Conservation (phyloP, 441 rosid genomes). For the Populus hybrid region DNA sequence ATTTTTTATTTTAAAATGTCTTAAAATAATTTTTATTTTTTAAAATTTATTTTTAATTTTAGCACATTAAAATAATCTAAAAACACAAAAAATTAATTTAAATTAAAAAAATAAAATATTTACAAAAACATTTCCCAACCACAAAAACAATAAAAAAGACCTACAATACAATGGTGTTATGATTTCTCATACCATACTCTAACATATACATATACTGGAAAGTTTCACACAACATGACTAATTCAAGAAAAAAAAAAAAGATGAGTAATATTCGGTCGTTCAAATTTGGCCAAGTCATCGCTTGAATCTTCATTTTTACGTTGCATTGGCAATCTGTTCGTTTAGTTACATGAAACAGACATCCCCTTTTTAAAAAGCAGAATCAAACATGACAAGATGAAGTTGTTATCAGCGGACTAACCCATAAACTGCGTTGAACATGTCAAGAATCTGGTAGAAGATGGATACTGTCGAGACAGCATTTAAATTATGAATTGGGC, state of each 20-base stretch:
- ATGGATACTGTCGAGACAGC: not conserved
- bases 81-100: no score
- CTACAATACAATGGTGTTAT: no score
- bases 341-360: not conserved
- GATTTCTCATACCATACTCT: no score
- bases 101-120: no score
- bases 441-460: not conserved
- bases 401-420: not conserved
- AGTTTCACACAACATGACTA: not conserved
- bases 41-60: no score
- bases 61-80: accelerated
- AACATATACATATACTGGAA: no score
- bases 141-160: no score
- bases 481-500: not conserved
- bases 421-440: not conserved
- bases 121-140: no score
- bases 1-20: no score
- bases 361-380: not conserved
- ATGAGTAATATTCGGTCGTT: not conserved
- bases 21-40: no score
- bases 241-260: not conserved
- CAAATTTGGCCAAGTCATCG: not conserved
- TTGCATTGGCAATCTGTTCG: not conserved
- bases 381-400: not conserved
- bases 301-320: not conserved